Conservation (phyloP, 2,329 filamentous ascomycete species). For the Aspergillus uvarum region DNA sequence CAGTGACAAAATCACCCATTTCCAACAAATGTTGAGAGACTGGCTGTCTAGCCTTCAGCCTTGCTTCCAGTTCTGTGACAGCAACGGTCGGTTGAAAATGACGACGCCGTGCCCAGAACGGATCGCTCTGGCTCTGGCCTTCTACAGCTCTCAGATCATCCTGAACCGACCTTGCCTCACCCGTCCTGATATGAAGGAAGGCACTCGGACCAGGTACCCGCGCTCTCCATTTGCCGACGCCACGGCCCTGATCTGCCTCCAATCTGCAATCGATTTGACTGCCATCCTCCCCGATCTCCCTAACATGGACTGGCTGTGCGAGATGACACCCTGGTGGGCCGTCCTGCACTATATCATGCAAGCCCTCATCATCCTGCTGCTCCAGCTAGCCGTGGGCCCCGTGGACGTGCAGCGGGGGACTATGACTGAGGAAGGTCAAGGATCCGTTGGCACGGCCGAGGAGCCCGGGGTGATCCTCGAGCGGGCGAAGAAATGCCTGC, state of each 20-base stretch:
- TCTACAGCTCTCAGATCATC: conserved; percentile 6
- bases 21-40: neutral
- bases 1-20: neutral
- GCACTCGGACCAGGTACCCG: neutral
- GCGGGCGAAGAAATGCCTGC: neutral
- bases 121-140: neutral
- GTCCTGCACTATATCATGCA: conserved; percentile 45
- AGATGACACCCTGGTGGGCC: conserved; percentile 42
- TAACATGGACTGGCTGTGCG: conserved; percentile 32
- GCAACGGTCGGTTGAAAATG: neutral
- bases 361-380: conserved; percentile 39
- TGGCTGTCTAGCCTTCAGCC: neutral
- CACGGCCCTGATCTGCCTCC: neutral
- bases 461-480: neutral
- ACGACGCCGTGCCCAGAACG: neutral
- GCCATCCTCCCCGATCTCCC: conserved; percentile 35
- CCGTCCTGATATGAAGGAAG: conserved; percentile 1
- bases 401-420: neutral
- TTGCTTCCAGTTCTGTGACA: neutral
- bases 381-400: conserved; percentile 15
- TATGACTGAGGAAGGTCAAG: neutral
- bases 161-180: conserved; percentile 6
- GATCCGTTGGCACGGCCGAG: neutral
- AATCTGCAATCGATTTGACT: conserved; percentile 20
- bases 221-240: conserved; percentile 5